Base-by-base conservation (phyloP, 768 basidiomycete species). In the Leccinum truebloodii region DNA sequence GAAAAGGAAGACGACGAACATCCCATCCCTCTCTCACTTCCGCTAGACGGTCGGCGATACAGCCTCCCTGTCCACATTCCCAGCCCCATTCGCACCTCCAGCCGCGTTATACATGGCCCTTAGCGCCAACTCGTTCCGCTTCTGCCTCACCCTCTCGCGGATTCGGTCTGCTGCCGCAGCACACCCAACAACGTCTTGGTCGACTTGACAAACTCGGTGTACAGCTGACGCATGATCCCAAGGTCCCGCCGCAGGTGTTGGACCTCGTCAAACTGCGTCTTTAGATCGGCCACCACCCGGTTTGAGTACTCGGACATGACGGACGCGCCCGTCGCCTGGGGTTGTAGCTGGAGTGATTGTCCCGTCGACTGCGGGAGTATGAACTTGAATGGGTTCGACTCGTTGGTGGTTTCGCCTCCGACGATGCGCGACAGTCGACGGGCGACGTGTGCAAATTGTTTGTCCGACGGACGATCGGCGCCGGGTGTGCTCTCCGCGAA, bases 261-360 rank as follows among this genome's bases (percentile, higher is more conserved):
- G 14, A 98, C 89, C 69, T 97, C 95, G 73, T 96, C 93, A 69
- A 95, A 94, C 70, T 98, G 95, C 3, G 88, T 90, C 74, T 92
- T 90, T 60, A 98, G 82, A 69, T 96, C 93, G 9, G 78, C 77
- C 13, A 93, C 88, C 88, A 94, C 85, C 1, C 90, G 86, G 44
- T 71, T 80, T 12, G 90, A 85, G 69, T 90, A 86, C 53, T 92
- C 87, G 13, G 88, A 89, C 69, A 85, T 73, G 56, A 86, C 77
- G 1, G 91, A 91, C n/a, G 81, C 85, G 4, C 90, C 90, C 0
- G 90, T 92, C 78, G 81, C 81, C 69, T 90, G 90, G 0, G 87
- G 85, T 63, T 85, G 83, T 13, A 73, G 59, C 22, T 73, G 72
- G 37, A 91, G 77, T 4, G 86, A 85, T 60, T 84, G 81, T 6